Conservation (phyloP, 2,329 filamentous ascomycete species). For the Arachnomyces sp. region DNA sequence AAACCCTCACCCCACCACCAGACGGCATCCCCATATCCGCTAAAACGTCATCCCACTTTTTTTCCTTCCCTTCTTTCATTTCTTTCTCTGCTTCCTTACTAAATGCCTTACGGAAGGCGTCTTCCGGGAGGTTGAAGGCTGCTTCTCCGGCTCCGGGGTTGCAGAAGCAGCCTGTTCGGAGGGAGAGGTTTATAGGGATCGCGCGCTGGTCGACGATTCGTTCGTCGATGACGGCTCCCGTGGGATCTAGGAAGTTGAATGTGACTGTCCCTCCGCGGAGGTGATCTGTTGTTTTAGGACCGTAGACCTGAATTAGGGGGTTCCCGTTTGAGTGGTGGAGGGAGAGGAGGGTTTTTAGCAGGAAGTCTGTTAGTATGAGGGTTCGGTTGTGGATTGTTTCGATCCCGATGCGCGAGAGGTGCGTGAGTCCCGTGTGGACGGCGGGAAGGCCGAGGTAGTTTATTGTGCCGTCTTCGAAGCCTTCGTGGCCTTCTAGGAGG, state of each 20-base stretch:
- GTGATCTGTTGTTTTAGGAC: slow-evolving; percentile 44
- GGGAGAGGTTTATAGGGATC: slow-evolving; percentile 48
- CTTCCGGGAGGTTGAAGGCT: slow-evolving; percentile 36
- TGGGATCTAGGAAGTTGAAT: slow-evolving; percentile 51
- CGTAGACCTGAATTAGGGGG: slow-evolving; percentile 48
- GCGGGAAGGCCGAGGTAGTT: slow-evolving; percentile 59
- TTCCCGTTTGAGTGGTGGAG: slow-evolving; percentile 48
- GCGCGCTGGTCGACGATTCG: slow-evolving; percentile 52
- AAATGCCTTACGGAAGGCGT: slow-evolving; percentile 5
- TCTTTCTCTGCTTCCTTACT: slow-evolving; percentile 4
- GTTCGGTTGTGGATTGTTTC: slow-evolving; percentile 52
- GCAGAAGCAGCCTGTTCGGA: slow-evolving; percentile 52
- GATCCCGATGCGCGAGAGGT: slow-evolving; percentile 39
- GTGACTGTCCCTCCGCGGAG: slow-evolving; percentile 50
- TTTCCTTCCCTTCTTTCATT: slow-evolving; percentile 9
- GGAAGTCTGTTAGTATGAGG: slow-evolving; percentile 41
- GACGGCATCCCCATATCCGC: slow-evolving; percentile 14
- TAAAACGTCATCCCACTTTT: slow-evolving; percentile 13
- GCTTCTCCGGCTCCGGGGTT: slow-evolving; percentile 39
- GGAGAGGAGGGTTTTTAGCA: slow-evolving; percentile 41
- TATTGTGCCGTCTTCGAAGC: slow-evolving; percentile 59
- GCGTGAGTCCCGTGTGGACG: slow-evolving; percentile 47
- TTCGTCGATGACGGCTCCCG: slow-evolving; percentile 49
- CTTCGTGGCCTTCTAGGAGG: slow-evolving; percentile 38
- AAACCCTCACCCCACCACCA: slow-evolving; percentile 14